These are phyloP conservation scores for Beauveria bassiana DNA, from an alignment of 2,329 filamentous ascomycete genomes.

Conservation along the genomic window DNA sequence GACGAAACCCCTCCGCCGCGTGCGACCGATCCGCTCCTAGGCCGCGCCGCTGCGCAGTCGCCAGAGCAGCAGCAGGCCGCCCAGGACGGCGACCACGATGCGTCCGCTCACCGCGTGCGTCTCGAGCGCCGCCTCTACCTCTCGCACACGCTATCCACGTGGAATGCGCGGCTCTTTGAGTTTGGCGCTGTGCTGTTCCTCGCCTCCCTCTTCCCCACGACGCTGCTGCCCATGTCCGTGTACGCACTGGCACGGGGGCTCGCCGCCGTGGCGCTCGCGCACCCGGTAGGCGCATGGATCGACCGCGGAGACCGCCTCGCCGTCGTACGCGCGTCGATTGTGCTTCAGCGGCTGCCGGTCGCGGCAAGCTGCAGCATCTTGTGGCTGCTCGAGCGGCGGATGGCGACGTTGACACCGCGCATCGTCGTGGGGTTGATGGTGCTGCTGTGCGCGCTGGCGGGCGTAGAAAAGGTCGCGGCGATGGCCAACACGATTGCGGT, in stretches of 20 bases:
- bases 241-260: conserved; percentile 57
- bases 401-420: not conserved
- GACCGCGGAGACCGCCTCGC: conserved; percentile 45
- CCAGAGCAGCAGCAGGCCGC: not conserved
- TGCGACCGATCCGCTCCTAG: not conserved
- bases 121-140: conserved; percentile 36
- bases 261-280: conserved; percentile 50
- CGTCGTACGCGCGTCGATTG: conserved; percentile 43
- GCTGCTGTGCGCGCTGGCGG: conserved; percentile 27
- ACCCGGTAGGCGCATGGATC: conserved; percentile 50
- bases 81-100: not conserved
- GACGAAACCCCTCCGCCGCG: not conserved
- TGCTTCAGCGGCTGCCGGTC: conserved; percentile 30
- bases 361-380: conserved; percentile 40
- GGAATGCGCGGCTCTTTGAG: conserved; percentile 58
- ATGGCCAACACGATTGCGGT: conserved; percentile 5
- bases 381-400: conserved; percentile 22
- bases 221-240: conserved; percentile 58
- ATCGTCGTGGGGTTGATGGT: conserved; percentile 11
- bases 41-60: not conserved
- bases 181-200: conserved; percentile 55
- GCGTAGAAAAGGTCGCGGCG: not conserved
- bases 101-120: not conserved
- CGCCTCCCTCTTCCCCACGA: conserved; percentile 46
- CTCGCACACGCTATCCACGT: conserved; percentile 55